Conservation (phyloP, 2,329 filamentous ascomycete genomes). For the Pseudopyricularia cyperi region DNA sequence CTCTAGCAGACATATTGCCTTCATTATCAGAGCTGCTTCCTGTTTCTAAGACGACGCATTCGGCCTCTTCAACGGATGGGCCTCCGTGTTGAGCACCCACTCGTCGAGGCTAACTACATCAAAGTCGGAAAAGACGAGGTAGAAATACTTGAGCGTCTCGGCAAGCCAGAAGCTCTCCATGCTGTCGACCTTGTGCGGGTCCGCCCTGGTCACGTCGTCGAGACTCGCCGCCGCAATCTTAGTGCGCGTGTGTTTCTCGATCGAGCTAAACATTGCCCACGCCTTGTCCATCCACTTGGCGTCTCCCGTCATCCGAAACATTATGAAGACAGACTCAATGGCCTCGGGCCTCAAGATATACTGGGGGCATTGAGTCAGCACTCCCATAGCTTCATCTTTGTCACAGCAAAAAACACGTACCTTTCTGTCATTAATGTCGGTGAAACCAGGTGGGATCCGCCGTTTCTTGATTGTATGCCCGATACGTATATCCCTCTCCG, state of each 20-base stretch:
- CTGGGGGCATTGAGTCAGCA: background rate
- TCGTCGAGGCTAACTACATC: slow-evolving; percentile 45
- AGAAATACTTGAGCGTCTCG: slow-evolving; percentile 57
- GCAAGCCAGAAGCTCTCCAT: slow-evolving; percentile 71
- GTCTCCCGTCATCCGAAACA: slow-evolving; percentile 63
- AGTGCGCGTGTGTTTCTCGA: slow-evolving; percentile 48
- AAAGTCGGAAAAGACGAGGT: slow-evolving; percentile 47
- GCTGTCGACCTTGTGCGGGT: slow-evolving; percentile 33
- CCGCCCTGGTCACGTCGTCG: slow-evolving; percentile 44
- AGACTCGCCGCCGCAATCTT: slow-evolving; percentile 52
- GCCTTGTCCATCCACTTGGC: slow-evolving; percentile 51
- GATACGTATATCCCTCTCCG: slow-evolving; percentile 14
- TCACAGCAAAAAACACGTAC: background rate
- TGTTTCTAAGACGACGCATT: slow-evolving; percentile 2
- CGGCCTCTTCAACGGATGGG: slow-evolving; percentile 31
- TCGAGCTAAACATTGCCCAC: slow-evolving; percentile 60
- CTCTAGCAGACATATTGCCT: no score
- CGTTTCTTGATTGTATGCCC: slow-evolving; percentile 24
- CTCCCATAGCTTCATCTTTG: background rate
- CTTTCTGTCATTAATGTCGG: slow-evolving; percentile 36
- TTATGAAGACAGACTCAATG: slow-evolving; percentile 68
- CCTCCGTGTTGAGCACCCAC: slow-evolving; percentile 48
- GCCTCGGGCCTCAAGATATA: slow-evolving; percentile 65
- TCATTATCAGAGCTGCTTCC: no score
- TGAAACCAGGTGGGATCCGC: slow-evolving; percentile 40